Conservation (phyloP, 371 early-diverging fungal genomes). For the Syncephalastrum contaminatum region DNA sequence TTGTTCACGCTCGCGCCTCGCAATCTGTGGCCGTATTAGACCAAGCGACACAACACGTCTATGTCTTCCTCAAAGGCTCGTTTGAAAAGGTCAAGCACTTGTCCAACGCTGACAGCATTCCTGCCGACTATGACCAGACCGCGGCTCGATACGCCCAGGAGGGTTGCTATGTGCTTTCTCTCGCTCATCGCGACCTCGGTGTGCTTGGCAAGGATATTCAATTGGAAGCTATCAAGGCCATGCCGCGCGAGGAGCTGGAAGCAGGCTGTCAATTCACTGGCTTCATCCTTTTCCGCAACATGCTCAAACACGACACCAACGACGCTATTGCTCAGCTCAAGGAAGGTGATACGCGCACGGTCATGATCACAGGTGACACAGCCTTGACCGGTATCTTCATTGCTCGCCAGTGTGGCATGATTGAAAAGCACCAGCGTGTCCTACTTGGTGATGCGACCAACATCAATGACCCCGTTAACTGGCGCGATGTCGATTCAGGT, state of each 20-base stretch:
- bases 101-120: conserved; percentile 49
- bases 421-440: conserved; percentile 46
- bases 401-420: conserved; percentile 78
- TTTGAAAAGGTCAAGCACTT: conserved; percentile 72
- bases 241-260: conserved; percentile 71
- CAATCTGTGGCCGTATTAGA: conserved; percentile 79
- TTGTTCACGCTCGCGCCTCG: conserved; percentile 83
- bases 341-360: conserved; percentile 68
- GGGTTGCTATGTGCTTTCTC: conserved; percentile 82
- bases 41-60: conserved; percentile 46
- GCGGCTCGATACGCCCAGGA: conserved; percentile 66
- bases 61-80: conserved; percentile 80
- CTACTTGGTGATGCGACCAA: conserved; percentile 45
- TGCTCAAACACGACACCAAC: conserved; percentile 80
- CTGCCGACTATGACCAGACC: conserved; percentile 59
- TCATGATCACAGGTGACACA: conserved; percentile 95
- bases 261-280: conserved; percentile 62
- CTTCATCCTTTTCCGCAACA: conserved; percentile 88
- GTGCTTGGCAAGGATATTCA: conserved; percentile 35
- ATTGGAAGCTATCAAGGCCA: conserved; percentile 37
- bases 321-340: conserved; percentile 76
- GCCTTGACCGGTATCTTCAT: conserved; percentile 86
- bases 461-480: conserved; percentile 33
- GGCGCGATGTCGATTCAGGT: conserved; percentile 57
- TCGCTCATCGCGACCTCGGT: conserved; percentile 63